Percentiles rank a stretch among this genome's conserved stretches.
These are phyloP conservation scores for Holtermanniella nyarrowii DNA, from an alignment of 768 basidiomycete genomes.

Conservation along the genomic window DNA sequence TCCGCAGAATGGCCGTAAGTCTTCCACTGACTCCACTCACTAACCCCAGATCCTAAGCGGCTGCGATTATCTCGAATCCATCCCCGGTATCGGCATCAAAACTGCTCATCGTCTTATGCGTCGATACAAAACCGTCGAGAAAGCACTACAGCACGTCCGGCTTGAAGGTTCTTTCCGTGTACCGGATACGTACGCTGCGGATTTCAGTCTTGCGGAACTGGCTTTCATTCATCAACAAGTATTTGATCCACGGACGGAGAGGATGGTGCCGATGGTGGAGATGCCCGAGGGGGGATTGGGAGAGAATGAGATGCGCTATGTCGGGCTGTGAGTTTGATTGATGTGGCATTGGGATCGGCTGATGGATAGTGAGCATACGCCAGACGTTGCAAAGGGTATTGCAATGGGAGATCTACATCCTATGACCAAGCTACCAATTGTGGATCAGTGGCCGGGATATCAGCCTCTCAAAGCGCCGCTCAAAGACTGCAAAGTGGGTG, in stretches of 20 bases:
- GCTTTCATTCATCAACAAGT: conserved; percentile 90
- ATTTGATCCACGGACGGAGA: conserved; percentile 60
- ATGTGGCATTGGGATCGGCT: not conserved
- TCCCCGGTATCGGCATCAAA: conserved; percentile 85
- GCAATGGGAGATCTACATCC: conserved; percentile 37
- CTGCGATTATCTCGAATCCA: conserved; percentile 56
- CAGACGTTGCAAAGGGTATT: conserved; percentile 28
- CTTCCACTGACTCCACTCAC: not conserved
- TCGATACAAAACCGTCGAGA: conserved; percentile 77
- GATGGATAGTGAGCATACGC: conserved; percentile 21
- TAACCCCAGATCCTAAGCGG: conserved; percentile 39
- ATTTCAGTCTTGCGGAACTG: conserved; percentile 72
- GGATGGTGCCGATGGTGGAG: conserved; percentile 61
- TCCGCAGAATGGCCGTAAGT: conserved; percentile 70
- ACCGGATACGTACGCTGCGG: conserved; percentile 61
- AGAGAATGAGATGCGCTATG: conserved; percentile 28
- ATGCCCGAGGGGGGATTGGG: conserved; percentile 44
- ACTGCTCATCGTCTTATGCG: conserved; percentile 73
- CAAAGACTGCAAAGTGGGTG: not conserved
- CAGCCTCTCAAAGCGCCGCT: conserved; percentile 2
- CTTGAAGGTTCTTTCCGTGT: conserved; percentile 77
- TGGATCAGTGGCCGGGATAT: conserved; percentile 37
- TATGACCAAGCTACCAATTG: conserved; percentile 28
- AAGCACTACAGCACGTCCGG: conserved; percentile 57
- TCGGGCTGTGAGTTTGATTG: conserved; percentile 27